Evolutionary conservation across 352 stramenopile genomes (phyloP), one percentile per base, ranked within the genome.

Genomic region (Achlya hypogyna): DNA sequence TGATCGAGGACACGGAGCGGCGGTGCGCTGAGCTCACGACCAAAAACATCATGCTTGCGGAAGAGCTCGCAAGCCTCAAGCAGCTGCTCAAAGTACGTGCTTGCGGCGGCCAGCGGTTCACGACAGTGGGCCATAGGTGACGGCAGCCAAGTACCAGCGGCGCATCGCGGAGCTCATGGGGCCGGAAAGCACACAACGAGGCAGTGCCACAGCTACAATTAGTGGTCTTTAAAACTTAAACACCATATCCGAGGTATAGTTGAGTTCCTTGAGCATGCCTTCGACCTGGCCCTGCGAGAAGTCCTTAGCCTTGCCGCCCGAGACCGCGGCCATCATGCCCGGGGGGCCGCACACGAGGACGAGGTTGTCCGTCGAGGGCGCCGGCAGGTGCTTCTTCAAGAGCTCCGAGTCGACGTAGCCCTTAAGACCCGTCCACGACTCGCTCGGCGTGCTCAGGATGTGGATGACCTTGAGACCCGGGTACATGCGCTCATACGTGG

Each of bases 241-340:
- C 42, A 92, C 85, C 65, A 89, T 84, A 53, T 69, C 88, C 49
- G 71, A 81, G 59, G 80, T 84, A 76, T 91, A 93, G 54, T 88
- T 74, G 34, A 91, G 75, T 12, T 88, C 77, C 73, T 96, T 96
- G 34, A 96, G 76, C 59, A 93, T 59, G 29, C 88, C 88, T 56
- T 89, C 79, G 35, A 96, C 71, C 58, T 91, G 78, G 56, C 88
- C 88, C 74, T 96, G 88, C 42, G 75, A 81, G 51, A 72, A 87
- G 75, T 96, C 86, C 75, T 88, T 85, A 32, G 81, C 82, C 75
- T 95, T 94, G 73, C 91, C 77, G 54, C 88, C 87, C 42, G 82
- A 96, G 52, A 96, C 69, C 67, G 91, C 81, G 74, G 93, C 87
- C 87, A 96, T 95, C 80, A 97, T 93, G 22, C 84, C 79, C 12